Conservation (phyloP, 2,329 filamentous ascomycete species). For the Verruconis gallopava region DNA sequence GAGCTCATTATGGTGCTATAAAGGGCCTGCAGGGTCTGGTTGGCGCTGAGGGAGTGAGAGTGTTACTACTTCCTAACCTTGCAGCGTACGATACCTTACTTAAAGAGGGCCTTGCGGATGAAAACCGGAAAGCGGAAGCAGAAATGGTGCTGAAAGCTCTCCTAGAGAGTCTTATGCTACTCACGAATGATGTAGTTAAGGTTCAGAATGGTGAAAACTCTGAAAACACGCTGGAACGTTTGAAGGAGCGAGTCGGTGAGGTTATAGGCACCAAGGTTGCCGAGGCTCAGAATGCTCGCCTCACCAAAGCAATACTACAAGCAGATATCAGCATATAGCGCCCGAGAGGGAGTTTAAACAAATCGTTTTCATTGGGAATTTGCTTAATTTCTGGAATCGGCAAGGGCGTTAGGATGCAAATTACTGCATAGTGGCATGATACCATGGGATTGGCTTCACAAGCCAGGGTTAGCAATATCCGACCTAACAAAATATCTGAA, state of each 20-base stretch:
- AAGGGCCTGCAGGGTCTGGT: conserved; percentile 68
- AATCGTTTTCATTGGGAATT: too few relatives aligned
- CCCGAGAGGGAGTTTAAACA: too few relatives aligned
- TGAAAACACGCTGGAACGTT: conserved; percentile 26
- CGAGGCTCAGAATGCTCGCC: conserved; percentile 22
- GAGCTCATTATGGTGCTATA: conserved; percentile 81
- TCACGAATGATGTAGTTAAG: conserved; percentile 34
- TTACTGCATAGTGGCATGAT: too few relatives aligned
- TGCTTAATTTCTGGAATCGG: too few relatives aligned
- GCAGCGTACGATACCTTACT: conserved; percentile 50
- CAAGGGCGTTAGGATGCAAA: too few relatives aligned
- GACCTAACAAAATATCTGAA: too few relatives aligned
- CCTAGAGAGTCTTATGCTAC: conserved; percentile 39
- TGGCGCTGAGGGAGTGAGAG: conserved; percentile 50
- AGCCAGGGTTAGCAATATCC: too few relatives aligned
- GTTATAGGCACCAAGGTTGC: conserved; percentile 29
- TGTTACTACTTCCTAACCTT: conserved; percentile 53
- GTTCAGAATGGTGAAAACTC: conserved; percentile 28
- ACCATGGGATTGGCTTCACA: too few relatives aligned
- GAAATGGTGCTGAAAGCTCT: conserved; percentile 47
- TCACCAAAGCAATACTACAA: conserved; percentile 28
- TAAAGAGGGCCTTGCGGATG: conserved; percentile 41
- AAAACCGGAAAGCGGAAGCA: conserved; percentile 43
- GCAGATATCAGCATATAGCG: conserved; percentile 18
- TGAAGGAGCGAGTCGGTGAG: conserved; percentile 32